These are phyloP conservation scores for Helicostylum pulchrum DNA, from an alignment of 192 early-diverging fungal species.

Conservation along the genomic window DNA sequence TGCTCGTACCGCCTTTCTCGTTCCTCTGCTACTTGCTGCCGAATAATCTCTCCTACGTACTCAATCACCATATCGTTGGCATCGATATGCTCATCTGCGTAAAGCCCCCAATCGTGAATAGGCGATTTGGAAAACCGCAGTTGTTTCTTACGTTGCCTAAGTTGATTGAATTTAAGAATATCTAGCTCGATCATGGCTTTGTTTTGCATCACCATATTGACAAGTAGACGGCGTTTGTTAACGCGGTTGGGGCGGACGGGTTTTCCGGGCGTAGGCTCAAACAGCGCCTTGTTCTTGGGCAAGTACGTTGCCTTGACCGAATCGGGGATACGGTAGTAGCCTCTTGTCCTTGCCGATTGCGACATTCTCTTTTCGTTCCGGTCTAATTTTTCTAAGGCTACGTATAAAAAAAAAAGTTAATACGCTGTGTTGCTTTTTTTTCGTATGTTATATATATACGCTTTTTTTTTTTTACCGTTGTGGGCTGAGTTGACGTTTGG, in stretches of 20 bases:
- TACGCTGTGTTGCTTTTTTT: too few species aligned
- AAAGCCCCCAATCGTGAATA: constrained; percentile 99
- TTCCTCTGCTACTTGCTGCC: constrained; percentile 91
- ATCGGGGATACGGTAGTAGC: constrained; percentile 66
- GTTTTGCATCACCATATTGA: constrained; percentile 61
- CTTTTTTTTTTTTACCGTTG: neutral
- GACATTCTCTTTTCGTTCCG: neutral
- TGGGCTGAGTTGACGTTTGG: too few species aligned
- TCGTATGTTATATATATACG: too few species aligned
- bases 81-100: constrained; percentile 92
- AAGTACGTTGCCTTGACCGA: constrained; percentile 65
- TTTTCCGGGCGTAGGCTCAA: constrained; percentile 26
- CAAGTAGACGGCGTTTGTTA: constrained; percentile 56
- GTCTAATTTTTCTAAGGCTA: neutral
- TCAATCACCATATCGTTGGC: constrained; percentile 96
- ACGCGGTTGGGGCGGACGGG: constrained; percentile 62
- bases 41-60: constrained; percentile 96
- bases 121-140: constrained; percentile 88
- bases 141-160: constrained; percentile 87
- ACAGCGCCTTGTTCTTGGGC: constrained; percentile 40
- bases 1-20: constrained; percentile 92
- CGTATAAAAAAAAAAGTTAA: too few species aligned
- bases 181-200: constrained; percentile 55
- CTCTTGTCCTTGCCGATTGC: constrained; percentile 79
- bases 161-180: constrained; percentile 86